Percentiles rank a stretch among this genome's conserved stretches.
These are phyloP conservation scores for Anthostomella pinea DNA, from an alignment of 2,329 filamentous ascomycete species.

Conservation along the genomic window DNA sequence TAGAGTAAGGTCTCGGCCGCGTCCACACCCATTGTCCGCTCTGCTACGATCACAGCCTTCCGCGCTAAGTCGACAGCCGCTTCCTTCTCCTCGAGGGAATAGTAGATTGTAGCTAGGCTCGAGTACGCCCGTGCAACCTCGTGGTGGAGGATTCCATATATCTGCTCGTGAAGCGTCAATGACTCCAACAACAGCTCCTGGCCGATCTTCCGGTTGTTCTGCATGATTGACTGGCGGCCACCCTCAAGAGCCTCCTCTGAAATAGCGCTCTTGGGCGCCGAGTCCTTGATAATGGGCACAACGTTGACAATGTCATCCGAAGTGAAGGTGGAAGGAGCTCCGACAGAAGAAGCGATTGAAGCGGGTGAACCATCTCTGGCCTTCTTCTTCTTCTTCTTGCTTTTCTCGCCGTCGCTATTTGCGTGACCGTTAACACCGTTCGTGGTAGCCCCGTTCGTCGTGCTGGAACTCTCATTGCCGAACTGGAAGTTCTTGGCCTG, in stretches of 20 bases:
- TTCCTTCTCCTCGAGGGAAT: conserved; percentile 96
- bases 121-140: conserved; percentile 96
- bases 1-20: conserved; percentile 90
- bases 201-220: conserved; percentile 91
- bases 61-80: conserved; percentile 91
- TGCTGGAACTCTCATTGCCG: conserved; percentile 36
- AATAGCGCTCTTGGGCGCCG: conserved; percentile 81
- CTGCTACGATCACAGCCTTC: conserved; percentile 94
- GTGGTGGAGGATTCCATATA: conserved; percentile 94
- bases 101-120: conserved; percentile 91
- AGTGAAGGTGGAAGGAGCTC: conserved; percentile 61
- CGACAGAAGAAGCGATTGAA: conserved; percentile 40
- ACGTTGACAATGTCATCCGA: conserved; percentile 88
- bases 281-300: conserved; percentile 94
- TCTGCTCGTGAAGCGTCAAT: conserved; percentile 93
- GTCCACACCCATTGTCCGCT: conserved; percentile 90
- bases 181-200: conserved; percentile 96
- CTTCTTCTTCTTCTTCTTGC: conserved; percentile 63
- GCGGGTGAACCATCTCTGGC: conserved; percentile 52
- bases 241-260: conserved; percentile 96
- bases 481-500: conserved; percentile 76
- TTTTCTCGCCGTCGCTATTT: conserved; percentile 46
- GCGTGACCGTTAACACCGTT: conserved; percentile 38
- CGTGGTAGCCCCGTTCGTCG: conserved; percentile 33
- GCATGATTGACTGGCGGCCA: conserved; percentile 91